These are phyloP conservation scores for Trichoderma erinaceum DNA, from an alignment of 495 filamentous ascomycete genomes.

Conservation along the genomic window DNA sequence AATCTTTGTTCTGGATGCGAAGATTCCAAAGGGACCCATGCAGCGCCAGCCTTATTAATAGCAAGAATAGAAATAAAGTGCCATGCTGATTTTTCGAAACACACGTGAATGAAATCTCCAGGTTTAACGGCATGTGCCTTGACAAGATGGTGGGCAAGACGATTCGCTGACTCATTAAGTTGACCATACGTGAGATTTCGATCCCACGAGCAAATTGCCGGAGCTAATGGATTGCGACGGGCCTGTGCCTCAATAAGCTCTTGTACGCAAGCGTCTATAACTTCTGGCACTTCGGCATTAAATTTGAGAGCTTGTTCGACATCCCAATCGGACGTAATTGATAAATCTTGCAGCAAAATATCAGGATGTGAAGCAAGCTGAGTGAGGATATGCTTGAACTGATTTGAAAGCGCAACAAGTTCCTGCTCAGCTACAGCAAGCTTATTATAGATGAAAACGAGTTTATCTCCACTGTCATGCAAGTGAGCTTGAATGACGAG, in stretches of 20 bases:
- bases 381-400: conserved; percentile 16
- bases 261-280: conserved; percentile 2
- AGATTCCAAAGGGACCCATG: conserved; percentile 49
- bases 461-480: not conserved
- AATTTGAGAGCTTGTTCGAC: not conserved
- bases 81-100: conserved; percentile 11
- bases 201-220: conserved; percentile 29
- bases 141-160: conserved; percentile 35
- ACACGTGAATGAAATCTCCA: not conserved
- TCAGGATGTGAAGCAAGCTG: conserved; percentile 11
- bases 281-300: not conserved
- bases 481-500: not conserved
- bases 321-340: conserved; percentile 2
- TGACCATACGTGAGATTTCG: conserved; percentile 41
- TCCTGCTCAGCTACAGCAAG: conserved; percentile 17
- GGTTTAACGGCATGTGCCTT: conserved; percentile 26
- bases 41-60: conserved; percentile 52
- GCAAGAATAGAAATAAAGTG: conserved; percentile 35
- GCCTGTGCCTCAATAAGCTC: conserved; percentile 13
- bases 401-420: conserved; percentile 21
- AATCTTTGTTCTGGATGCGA: conserved; percentile 45
- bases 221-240: conserved; percentile 29
- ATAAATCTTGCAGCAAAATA: not conserved
- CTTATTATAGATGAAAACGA: conserved; percentile 17
- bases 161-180: conserved; percentile 34